Conservation (phyloP, 2,329 filamentous ascomycete genomes). For the Diaporthe caulivora region DNA sequence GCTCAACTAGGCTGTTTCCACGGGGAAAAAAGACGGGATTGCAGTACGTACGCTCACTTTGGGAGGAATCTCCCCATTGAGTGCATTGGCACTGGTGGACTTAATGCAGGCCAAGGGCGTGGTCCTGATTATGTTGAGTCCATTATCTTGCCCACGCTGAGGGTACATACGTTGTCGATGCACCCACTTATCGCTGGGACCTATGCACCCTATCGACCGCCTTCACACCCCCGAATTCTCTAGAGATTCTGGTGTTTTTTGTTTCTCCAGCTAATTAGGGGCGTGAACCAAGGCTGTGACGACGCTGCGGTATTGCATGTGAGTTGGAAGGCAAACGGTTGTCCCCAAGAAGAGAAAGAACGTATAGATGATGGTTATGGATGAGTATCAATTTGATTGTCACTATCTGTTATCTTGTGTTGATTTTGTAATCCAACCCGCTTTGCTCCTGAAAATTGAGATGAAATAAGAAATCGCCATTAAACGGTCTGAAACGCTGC, state of each 20-base stretch:
- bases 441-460: background rate
- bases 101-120: no score
- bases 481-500: background rate
- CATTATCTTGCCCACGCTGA: no score
- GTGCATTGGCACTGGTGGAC: constrained; percentile 8
- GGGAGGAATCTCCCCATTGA: background rate
- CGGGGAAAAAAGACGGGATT: no score
- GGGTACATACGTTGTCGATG: no score
- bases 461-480: background rate
- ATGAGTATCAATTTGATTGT: background rate
- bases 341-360: background rate
- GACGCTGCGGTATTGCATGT: no score
- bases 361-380: background rate
- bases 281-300: no score
- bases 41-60: background rate
- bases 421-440: background rate
- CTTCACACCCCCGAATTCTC: no score
- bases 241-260: no score
- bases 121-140: no score
- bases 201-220: no score
- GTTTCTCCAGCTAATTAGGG: no score
- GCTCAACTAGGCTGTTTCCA: background rate
- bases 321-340: background rate
- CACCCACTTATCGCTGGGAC: no score
- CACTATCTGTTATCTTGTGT: background rate